phyloP scores from a whole-genome alignment of 1,284 basidiomycete species.

The Moesziomyces antarcticus region DNA sequence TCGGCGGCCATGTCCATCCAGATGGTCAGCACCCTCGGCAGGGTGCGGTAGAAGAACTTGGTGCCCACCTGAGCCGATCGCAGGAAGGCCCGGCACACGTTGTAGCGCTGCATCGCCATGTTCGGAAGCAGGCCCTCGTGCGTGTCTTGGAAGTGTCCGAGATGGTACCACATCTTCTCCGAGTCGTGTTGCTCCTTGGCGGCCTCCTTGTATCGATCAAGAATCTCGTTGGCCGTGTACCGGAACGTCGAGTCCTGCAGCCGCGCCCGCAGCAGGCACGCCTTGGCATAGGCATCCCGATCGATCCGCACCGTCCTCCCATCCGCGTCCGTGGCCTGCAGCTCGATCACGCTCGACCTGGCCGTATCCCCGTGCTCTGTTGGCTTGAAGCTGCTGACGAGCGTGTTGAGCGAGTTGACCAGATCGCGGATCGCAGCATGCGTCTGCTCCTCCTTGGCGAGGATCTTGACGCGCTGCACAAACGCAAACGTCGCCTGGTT shows the following conservation, averaged over 20 bases:
- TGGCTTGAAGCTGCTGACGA: conserved; percentile 30
- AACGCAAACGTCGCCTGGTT: conserved; percentile 82
- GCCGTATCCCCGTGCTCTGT: conserved; percentile 16
- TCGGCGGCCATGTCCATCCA: conserved; percentile 93
- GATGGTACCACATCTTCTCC: conserved; percentile 70
- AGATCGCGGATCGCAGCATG: conserved; percentile 89
- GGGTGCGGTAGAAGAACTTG: conserved; percentile 95
- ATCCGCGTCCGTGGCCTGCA: conserved; percentile 27
- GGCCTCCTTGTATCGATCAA: conserved; percentile 64
- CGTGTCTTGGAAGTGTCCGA: conserved; percentile 55
- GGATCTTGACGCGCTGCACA: conserved; percentile 89
- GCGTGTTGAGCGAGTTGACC: conserved; percentile 76
- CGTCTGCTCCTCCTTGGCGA: conserved; percentile 82
- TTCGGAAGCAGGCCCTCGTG: conserved; percentile 71
- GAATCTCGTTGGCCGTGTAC: conserved; percentile 76
- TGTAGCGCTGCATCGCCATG: conserved; percentile 59
- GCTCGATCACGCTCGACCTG: conserved; percentile 26
- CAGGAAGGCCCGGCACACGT: conserved; percentile 78
- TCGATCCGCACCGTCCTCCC: conserved; percentile 31
- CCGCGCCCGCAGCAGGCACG: conserved; percentile 84
- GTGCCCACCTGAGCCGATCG: conserved; percentile 84
- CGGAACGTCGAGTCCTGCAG: conserved; percentile 94
- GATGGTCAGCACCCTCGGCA: conserved; percentile 91
- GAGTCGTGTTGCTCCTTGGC: conserved; percentile 71
- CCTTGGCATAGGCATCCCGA: conserved; percentile 71